Conservation (phyloP, 306 rosid species). For the Quercus bicolor region DNA sequence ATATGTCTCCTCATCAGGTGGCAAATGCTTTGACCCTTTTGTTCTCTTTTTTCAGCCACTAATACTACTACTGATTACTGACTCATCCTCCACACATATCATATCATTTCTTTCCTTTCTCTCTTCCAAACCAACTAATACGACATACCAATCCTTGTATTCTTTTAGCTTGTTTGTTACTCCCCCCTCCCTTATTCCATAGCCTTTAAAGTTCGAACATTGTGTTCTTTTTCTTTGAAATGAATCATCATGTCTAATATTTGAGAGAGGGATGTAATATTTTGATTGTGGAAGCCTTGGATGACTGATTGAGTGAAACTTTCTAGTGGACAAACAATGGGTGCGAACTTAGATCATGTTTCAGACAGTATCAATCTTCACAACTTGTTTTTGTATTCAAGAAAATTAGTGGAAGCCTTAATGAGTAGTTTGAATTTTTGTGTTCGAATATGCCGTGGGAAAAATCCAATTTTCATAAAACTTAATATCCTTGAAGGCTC, state of each 20-base stretch:
- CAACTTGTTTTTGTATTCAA: neutral
- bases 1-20: conserved; percentile 37
- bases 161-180: conserved; percentile 10
- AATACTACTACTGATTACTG: conserved; percentile 35
- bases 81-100: conserved; percentile 58
- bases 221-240: neutral
- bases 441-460: neutral
- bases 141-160: conserved; percentile 11
- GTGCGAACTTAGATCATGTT: neutral
- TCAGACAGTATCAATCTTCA: neutral
- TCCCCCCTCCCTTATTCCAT: neutral
- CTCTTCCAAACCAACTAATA: neutral
- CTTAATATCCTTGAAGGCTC: neutral
- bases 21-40: conserved; percentile 52
- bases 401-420: neutral
- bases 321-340: neutral
- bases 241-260: neutral
- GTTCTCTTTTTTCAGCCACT: conserved; percentile 26
- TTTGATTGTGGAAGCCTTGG: neutral
- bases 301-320: neutral
- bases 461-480: neutral
- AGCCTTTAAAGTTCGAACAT: neutral
- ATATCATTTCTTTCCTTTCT: conserved; percentile 27
- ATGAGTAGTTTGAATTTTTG: neutral
- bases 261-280: neutral